phyloP scores from a whole-genome alignment of 2,329 filamentous ascomycete species.

The Paecilomyces dactylethromorphus region DNA sequence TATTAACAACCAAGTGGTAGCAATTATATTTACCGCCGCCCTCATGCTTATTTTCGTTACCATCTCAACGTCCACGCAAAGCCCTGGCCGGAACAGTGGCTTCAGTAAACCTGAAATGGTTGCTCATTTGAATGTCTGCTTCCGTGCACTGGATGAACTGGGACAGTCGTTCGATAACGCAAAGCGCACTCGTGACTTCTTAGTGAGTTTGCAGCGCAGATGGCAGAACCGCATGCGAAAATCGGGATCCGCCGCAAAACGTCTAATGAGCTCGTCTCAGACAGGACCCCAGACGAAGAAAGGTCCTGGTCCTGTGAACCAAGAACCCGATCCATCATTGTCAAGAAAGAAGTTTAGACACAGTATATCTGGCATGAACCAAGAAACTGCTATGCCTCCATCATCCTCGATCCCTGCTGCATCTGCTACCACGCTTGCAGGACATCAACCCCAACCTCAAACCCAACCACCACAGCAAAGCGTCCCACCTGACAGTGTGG shows the following conservation, averaged over 20 bases:
- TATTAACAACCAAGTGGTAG: slow-evolving; percentile 39
- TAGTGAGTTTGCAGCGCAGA: slow-evolving; percentile 31
- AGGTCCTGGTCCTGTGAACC: background rate
- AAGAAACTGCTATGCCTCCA: background rate
- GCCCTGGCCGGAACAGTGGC: slow-evolving; percentile 5
- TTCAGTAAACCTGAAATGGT: slow-evolving; percentile 16
- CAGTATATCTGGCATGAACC: background rate
- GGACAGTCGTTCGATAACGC: slow-evolving; percentile 36
- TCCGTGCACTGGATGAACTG: slow-evolving; percentile 36
- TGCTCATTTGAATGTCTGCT: slow-evolving; percentile 33
- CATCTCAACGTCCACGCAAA: slow-evolving; percentile 17
- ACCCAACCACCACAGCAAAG: background rate
- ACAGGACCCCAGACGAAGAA: background rate
- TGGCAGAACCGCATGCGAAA: slow-evolving; percentile 32
- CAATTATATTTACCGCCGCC: slow-evolving; percentile 40
- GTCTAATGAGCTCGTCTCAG: slow-evolving; percentile 17
- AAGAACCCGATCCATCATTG: background rate
- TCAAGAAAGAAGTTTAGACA: background rate
- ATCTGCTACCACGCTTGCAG: background rate
- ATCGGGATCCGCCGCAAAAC: slow-evolving; percentile 19
- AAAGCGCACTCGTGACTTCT: slow-evolving; percentile 32
- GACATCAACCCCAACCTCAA: background rate
- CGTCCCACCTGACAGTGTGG: background rate
- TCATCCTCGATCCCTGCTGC: background rate
- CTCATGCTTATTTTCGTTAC: slow-evolving; percentile 34